Evolutionary conservation across 805 yeast genomes (phyloP).

Genomic region (Kregervanrija pseudodelftensis): DNA sequence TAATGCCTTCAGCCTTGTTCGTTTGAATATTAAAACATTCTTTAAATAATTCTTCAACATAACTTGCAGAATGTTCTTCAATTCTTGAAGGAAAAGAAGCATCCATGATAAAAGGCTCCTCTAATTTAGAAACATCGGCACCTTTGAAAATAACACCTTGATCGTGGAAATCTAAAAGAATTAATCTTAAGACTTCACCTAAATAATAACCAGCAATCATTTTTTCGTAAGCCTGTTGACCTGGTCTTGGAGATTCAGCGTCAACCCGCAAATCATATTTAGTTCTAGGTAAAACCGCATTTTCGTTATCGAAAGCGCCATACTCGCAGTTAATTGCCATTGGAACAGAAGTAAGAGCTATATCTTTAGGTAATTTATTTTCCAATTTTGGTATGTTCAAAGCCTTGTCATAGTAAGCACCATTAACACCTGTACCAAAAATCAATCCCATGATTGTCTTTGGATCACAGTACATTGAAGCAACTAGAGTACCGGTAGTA

Average conservation of each 20-base stretch:
- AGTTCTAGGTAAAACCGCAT: conserved; percentile 76
- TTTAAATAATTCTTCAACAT: conserved; percentile 61
- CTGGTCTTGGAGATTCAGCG: conserved; percentile 86
- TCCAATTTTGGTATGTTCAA: conserved; percentile 72
- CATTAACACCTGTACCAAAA: conserved; percentile 96
- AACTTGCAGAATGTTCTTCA: conserved; percentile 82
- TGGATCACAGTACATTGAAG: conserved; percentile 87
- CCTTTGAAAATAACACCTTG: conserved; percentile 60
- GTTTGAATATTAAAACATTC: conserved; percentile 54
- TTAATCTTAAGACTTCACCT: conserved; percentile 84
- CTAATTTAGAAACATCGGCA: conserved; percentile 61
- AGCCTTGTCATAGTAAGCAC: conserved; percentile 84
- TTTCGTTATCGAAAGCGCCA: conserved; percentile 96
- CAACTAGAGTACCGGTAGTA: conserved; percentile 95
- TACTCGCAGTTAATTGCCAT: conserved; percentile 99
- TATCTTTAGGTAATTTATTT: conserved; percentile 60
- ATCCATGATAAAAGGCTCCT: conserved; percentile 68
- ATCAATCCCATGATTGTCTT: conserved; percentile 90
- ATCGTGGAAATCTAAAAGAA: conserved; percentile 62
- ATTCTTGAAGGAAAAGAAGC: conserved; percentile 81
- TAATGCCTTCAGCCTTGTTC: conserved; percentile 69
- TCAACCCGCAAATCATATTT: conserved; percentile 80
- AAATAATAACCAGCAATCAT: conserved; percentile 96
- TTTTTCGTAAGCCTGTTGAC: conserved; percentile 92
- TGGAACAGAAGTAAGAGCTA: conserved; percentile 46